Percentiles rank a stretch among this genome's conserved stretches.
These are phyloP conservation scores for Fraxinus excelsior DNA, from an alignment of 257 asterid genomes.

Conservation along the genomic window DNA sequence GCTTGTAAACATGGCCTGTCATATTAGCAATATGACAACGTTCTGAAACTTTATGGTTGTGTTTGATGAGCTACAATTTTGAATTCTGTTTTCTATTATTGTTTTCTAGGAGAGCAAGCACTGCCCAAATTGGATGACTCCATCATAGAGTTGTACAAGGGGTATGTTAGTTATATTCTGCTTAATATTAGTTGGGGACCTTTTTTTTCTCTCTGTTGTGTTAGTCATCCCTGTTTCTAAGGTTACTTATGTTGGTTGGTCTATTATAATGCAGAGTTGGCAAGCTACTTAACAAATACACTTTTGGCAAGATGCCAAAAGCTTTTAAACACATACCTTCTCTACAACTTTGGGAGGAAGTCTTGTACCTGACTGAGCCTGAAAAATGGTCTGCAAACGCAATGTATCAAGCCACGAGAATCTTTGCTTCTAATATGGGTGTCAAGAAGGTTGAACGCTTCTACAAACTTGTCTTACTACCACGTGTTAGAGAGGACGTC, in stretches of 20 bases:
- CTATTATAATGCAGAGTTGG: slow-evolving; percentile 62
- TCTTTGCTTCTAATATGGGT: slow-evolving; percentile 87
- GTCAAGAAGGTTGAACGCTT: slow-evolving; percentile 82
- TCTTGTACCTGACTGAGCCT: slow-evolving; percentile 80
- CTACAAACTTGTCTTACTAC: slow-evolving; percentile 83
- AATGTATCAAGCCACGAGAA: slow-evolving; percentile 90
- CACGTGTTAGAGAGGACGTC: slow-evolving; percentile 92
- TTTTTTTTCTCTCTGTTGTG: not conserved
- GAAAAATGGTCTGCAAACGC: slow-evolving; percentile 95
- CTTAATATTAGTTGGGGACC: no score
- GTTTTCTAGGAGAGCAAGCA: slow-evolving; percentile 56
- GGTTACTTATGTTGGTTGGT: not conserved
- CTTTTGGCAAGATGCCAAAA: slow-evolving; percentile 85
- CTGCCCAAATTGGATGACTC: slow-evolving; percentile 74
- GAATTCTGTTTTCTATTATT: slow-evolving; percentile 1
- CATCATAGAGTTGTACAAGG: slow-evolving; percentile 80
- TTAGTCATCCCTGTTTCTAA: not conserved
- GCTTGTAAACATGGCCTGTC: not conserved
- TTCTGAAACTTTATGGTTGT: not conserved
- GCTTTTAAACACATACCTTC: slow-evolving; percentile 89
- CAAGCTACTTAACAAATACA: slow-evolving; percentile 75
- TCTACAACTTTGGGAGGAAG: slow-evolving; percentile 80
- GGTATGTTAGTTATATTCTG: slow-evolving; percentile 43
- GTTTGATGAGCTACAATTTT: not conserved
- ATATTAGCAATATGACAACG: not conserved